These are phyloP conservation scores for Flueggea neowawraea DNA, from an alignment of 441 rosid genomes.

Conservation along the genomic window DNA sequence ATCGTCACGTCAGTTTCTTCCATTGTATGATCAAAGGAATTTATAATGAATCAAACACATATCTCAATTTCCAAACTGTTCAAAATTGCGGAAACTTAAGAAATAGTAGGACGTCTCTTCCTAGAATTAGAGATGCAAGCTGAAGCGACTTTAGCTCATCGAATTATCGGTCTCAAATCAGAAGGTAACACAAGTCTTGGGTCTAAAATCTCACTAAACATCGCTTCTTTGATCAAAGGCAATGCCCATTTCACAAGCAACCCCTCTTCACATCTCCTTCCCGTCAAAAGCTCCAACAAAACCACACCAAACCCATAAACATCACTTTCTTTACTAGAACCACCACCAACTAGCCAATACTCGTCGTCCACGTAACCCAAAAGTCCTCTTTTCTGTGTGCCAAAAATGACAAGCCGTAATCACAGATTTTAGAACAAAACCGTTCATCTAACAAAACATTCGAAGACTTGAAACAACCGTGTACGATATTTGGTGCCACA, in stretches of 20 bases:
- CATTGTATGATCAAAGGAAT: no score
- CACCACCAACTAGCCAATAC: slow-evolving; percentile 42
- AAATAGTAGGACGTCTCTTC: slow-evolving; percentile 56
- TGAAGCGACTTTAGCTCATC: slow-evolving; percentile 69
- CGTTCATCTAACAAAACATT: slow-evolving; percentile 51
- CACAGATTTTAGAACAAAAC: slow-evolving; percentile 48
- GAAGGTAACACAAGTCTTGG: slow-evolving; percentile 49
- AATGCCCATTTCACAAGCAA: slow-evolving; percentile 70
- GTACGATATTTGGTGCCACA: slow-evolving; percentile 45
- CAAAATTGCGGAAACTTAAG: slow-evolving; percentile 60
- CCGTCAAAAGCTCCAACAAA: slow-evolving; percentile 71
- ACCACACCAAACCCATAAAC: slow-evolving; percentile 82
- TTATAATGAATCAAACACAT: slow-evolving; percentile 1
- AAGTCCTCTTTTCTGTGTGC: slow-evolving; percentile 49
- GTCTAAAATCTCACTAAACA: slow-evolving; percentile 56
- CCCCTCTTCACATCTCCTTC: slow-evolving; percentile 64
- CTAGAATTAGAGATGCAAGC: slow-evolving; percentile 77
- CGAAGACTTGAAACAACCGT: slow-evolving; percentile 65
- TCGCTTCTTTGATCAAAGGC: slow-evolving; percentile 64
- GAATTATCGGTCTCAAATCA: slow-evolving; percentile 44
- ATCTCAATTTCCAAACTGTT: slow-evolving; percentile 49
- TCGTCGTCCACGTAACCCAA: slow-evolving; percentile 60
- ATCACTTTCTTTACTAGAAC: slow-evolving; percentile 67
- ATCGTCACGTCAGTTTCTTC: no score
- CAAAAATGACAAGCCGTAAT: slow-evolving; percentile 67